A percentile compares a stretch with the other conserved stretches of the same genome.
Conservation (phyloP, 352 stramenopile genomes). For the Phytophthora sansomeana region DNA sequence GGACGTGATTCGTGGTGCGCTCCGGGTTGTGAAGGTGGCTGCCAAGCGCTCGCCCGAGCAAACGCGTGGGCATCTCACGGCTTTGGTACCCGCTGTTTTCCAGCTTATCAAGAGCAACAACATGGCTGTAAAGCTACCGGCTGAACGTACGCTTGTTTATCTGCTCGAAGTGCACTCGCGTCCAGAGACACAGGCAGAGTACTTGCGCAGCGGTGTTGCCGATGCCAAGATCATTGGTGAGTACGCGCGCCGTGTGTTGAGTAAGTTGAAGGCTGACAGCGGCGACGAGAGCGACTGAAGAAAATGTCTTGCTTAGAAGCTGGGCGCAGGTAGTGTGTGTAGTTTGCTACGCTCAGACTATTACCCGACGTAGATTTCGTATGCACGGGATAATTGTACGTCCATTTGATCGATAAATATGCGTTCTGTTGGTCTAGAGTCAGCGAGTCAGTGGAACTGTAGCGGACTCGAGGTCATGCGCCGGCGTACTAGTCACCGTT, state of each 20-base stretch:
- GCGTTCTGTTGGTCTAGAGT: conserved; percentile 16
- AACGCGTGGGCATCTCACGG: conserved; percentile 58
- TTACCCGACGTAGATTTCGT: conserved; percentile 12
- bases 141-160: conserved; percentile 88
- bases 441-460: conserved; percentile 37
- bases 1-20: conserved; percentile 74
- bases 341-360: conserved; percentile 18
- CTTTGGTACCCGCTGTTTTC: conserved; percentile 84
- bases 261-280: conserved; percentile 88
- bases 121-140: conserved; percentile 87
- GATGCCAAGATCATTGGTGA: conserved; percentile 89
- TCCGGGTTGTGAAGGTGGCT: conserved; percentile 78
- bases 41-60: conserved; percentile 71
- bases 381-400: conserved; percentile 29
- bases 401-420: conserved; percentile 44
- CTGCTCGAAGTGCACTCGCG: conserved; percentile 87
- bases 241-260: conserved; percentile 88
- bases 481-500: conserved; percentile 20
- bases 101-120: conserved; percentile 91
- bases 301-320: conserved; percentile 9
- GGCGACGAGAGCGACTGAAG: conserved; percentile 81
- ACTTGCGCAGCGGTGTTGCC: conserved; percentile 55
- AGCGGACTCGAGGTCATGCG: conserved; percentile 32
- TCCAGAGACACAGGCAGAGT: conserved; percentile 81
- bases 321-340: conserved; percentile 3